phyloP scores from a whole-genome alignment of 2,329 filamentous ascomycete genomes.

The Cladophialophora exuberans region DNA sequence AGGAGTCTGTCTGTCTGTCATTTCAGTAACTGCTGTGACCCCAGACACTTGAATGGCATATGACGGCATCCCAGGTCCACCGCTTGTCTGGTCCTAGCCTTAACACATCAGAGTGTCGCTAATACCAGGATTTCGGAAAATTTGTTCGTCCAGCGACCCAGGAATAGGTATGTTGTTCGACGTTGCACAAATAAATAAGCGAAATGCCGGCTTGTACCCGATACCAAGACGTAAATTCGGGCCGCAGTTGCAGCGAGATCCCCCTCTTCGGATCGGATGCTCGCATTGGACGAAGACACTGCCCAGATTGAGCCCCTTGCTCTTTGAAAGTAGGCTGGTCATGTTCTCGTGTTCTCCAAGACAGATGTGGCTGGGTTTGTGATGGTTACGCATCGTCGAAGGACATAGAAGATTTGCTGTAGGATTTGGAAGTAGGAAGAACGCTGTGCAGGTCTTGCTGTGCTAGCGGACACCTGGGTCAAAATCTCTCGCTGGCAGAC shows the following conservation, averaged over 20 bases:
- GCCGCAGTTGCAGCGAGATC: conserved; percentile 5
- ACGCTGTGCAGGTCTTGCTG: too few relatives aligned
- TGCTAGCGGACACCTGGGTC: too few relatives aligned
- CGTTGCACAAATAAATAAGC: conserved; percentile 10
- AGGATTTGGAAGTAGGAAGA: too few relatives aligned
- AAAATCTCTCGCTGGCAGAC: too few relatives aligned
- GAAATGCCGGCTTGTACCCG: too few relatives aligned
- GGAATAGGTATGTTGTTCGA: conserved; percentile 17
- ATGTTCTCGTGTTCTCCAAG: not conserved
- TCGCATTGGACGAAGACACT: conserved; percentile 3
- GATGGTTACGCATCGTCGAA: not conserved
- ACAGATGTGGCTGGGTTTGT: conserved; percentile 2
- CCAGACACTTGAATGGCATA: conserved; percentile 6
- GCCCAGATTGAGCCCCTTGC: not conserved
- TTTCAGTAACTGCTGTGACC: too few relatives aligned
- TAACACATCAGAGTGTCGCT: conserved; percentile 11
- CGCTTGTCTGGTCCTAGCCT: conserved; percentile 5
- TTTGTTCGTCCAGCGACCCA: conserved; percentile 10
- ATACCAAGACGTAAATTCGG: conserved; percentile 17
- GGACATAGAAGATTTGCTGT: not conserved
- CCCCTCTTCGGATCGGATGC: conserved; percentile 5
- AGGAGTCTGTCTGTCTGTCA: too few relatives aligned
- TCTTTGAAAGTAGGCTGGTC: not conserved
- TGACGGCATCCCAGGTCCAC: conserved; percentile 14
- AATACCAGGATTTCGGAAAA: conserved; percentile 21